Evolutionary conservation across 805 yeast species (phyloP), one percentile per base, ranked within the genome.

Genomic region (Ogataea haglerorum): DNA sequence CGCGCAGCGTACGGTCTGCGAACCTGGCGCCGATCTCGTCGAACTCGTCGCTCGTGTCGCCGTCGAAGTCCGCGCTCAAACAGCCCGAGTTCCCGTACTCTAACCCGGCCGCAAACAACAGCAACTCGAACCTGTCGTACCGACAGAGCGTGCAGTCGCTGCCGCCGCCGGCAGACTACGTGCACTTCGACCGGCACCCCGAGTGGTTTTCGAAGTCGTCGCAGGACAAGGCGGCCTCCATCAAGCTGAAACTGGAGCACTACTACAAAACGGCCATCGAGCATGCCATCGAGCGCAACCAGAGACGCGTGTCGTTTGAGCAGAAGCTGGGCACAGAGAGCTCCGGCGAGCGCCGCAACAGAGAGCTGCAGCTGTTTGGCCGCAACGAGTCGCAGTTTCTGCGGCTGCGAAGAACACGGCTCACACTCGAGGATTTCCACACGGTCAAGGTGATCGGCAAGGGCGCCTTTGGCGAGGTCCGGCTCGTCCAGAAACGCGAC

Each of bases 401-500:
- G 57, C 75, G 97, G 47, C 72, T 89, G 40, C 70, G 96, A 51
- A 76, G 97, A 61, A 89, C 96, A 1, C 76, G 89, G 56, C 69
- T 89, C 39, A 75, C 88, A 1, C 68, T 88, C 30, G 93, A 84
- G 29, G 97, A 89, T 65, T 86, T 89, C 65, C 76, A 72, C 44
- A 89, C 96, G 1, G 95, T 89, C 40, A 88, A 88, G 64, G 96
- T 85, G 25, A 77, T 73, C 49, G 99, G 99, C 36, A 93, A 93
- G 61, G 99, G 99, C 48, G 96, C 99, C 0, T 93, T 93, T 68
- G 99, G 99, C 47, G 97, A 89, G 58, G 99, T 93, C 25, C 76
- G 97, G 47, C 70, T 93, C 39, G 98, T 93, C 10, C 97, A 93
- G 58, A 91, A 90, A 69, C 73, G 70, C 38, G 99, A 93, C 63